Evolutionary conservation across 2,329 filamentous ascomycete species (phyloP).

Genomic region (Cytospora chrysosperma): DNA sequence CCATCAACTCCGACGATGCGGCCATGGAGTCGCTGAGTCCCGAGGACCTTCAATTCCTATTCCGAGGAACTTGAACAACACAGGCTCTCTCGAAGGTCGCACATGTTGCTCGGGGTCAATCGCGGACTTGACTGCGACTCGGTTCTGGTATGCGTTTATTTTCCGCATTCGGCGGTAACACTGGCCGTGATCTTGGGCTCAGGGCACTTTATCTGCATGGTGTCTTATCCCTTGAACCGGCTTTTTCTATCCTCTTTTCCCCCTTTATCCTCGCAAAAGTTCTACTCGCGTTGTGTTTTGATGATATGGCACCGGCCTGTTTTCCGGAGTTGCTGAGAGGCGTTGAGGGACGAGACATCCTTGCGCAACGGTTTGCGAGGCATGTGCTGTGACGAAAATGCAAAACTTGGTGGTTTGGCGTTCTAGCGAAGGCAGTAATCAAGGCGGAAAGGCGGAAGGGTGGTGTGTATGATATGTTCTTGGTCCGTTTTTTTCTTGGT

Average conservation of each 20-base stretch:
- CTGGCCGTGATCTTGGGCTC: neutral
- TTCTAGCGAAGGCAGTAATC: neutral
- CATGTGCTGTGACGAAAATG: neutral
- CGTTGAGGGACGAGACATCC: neutral
- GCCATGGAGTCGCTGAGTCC: constrained; percentile 89
- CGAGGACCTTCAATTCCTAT: constrained; percentile 94
- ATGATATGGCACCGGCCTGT: neutral
- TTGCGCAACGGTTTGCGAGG: neutral
- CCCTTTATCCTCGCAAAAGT: neutral
- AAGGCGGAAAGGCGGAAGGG: too few relatives aligned
- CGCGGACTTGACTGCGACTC: neutral
- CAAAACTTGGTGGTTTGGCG: neutral
- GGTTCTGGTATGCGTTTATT: neutral
- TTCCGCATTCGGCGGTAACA: neutral
- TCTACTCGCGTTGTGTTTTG: neutral
- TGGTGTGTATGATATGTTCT: neutral
- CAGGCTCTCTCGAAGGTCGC: neutral
- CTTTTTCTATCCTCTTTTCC: neutral
- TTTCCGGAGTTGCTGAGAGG: neutral
- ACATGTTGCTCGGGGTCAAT: neutral
- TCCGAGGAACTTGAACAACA: constrained; percentile 61
- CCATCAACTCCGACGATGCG: constrained; percentile 88
- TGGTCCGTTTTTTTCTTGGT: neutral
- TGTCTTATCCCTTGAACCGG: neutral
- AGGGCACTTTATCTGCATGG: neutral